Conservation (phyloP, 129 eudicot genomes). For the Rutidosis leptorrhynchoides region DNA sequence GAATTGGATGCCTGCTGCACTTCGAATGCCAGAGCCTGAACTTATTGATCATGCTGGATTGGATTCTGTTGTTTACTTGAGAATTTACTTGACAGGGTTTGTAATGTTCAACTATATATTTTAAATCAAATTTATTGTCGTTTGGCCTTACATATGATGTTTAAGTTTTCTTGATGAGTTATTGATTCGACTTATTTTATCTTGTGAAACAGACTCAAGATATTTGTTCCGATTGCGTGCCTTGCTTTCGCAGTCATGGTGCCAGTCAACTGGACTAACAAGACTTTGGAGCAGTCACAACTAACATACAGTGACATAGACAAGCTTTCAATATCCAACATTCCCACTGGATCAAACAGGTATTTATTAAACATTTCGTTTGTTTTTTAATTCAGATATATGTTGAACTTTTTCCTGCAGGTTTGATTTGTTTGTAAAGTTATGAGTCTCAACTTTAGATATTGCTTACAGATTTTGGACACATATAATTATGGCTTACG, state of each 20-base stretch:
- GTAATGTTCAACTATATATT: slow-evolving; percentile 23
- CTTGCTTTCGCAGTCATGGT: slow-evolving; percentile 67
- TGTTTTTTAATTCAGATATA: not conserved
- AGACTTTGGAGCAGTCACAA: slow-evolving; percentile 49
- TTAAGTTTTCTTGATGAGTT: slow-evolving; percentile 2
- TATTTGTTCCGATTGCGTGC: slow-evolving; percentile 69
- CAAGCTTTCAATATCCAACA: slow-evolving; percentile 80
- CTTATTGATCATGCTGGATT: slow-evolving; percentile 90
- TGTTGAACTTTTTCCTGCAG: not conserved
- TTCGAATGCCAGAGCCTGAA: slow-evolving; percentile 88
- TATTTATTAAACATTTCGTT: slow-evolving; percentile 8
- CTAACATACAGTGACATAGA: slow-evolving; percentile 60
- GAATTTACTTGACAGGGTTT: slow-evolving; percentile 81
- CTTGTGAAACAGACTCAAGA: slow-evolving; percentile 53
- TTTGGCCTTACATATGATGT: slow-evolving; percentile 2
- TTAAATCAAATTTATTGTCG: not conserved
- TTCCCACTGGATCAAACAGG: slow-evolving; percentile 71
- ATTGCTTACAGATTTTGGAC: slow-evolving; percentile 58
- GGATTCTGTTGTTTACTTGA: slow-evolving; percentile 87
- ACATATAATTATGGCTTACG: slow-evolving; percentile 78
- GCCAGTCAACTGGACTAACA: slow-evolving; percentile 71
- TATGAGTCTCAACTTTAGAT: not conserved
- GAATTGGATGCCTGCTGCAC: slow-evolving; percentile 89
- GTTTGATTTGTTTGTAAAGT: not conserved
- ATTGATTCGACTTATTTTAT: slow-evolving; percentile 3